Evolutionary conservation across 192 early-diverging fungal species (phyloP).

Genomic region (Irineochytrium annulatum): DNA sequence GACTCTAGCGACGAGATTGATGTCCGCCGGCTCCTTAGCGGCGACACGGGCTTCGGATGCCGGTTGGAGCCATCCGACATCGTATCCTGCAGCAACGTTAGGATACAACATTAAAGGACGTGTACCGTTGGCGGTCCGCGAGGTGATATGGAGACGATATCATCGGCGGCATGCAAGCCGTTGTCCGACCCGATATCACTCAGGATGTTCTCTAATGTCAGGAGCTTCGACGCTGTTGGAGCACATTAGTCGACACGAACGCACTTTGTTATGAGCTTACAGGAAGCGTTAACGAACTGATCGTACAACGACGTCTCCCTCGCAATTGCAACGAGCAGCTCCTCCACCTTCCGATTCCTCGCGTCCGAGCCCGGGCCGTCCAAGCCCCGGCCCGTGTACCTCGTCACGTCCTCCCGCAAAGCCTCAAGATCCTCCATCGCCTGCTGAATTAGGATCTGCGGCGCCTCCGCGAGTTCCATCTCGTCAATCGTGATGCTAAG

Average conservation of each 20-base stretch:
- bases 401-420: not conserved
- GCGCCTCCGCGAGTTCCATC: slow-evolving; percentile 4
- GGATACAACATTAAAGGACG: not conserved
- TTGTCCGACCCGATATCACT: slow-evolving; percentile 11
- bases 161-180: not conserved
- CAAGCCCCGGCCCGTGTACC: not conserved
- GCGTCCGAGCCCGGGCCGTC: not conserved
- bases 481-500: slow-evolving; percentile 9
- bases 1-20: slow-evolving; percentile 22
- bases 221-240: slow-evolving; percentile 7
- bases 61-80: slow-evolving; percentile 8
- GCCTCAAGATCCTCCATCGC: not conserved
- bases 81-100: slow-evolving; percentile 7
- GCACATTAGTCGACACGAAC: not conserved
- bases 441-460: slow-evolving; percentile 4
- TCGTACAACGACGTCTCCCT: slow-evolving; percentile 33
- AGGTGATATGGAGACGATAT: slow-evolving; percentile 1
- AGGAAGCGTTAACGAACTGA: slow-evolving; percentile 31
- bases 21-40: slow-evolving; percentile 6
- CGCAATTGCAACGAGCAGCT: slow-evolving; percentile 24
- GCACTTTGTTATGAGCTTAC: slow-evolving; percentile 9
- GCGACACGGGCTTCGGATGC: not conserved
- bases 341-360: not conserved
- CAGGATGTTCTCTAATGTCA: slow-evolving; percentile 13
- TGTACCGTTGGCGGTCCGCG: not conserved